These are phyloP conservation scores for Forsythia viridissima DNA, from an alignment of 257 asterid genomes.

Conservation along the genomic window DNA sequence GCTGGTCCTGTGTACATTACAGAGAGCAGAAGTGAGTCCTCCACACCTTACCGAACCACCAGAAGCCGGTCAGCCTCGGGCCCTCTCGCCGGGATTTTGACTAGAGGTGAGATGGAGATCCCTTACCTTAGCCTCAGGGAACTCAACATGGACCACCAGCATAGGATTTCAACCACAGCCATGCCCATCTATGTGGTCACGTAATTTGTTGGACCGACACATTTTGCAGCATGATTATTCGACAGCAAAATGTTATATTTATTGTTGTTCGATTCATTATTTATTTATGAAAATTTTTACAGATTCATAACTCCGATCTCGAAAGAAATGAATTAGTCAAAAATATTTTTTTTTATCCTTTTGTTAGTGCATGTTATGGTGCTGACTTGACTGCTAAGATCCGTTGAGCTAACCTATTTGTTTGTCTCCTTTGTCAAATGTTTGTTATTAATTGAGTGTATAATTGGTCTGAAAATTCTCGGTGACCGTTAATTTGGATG, in stretches of 20 bases:
- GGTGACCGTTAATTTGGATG: background rate
- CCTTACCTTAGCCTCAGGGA: conserved; percentile 79
- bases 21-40: conserved; percentile 70
- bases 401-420: background rate
- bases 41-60: conserved; percentile 53
- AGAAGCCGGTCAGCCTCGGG: conserved; percentile 47
- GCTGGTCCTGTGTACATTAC: conserved; percentile 71
- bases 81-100: conserved; percentile 26
- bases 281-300: too few relatives aligned
- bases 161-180: conserved; percentile 42
- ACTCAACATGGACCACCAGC: conserved; percentile 49
- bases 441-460: background rate
- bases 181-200: conserved; percentile 85
- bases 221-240: too few relatives aligned
- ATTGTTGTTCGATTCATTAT: too few relatives aligned
- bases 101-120: conserved; percentile 46
- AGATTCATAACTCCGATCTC: too few relatives aligned
- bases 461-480: background rate
- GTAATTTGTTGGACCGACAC: conserved; percentile 28
- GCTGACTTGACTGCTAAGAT: background rate
- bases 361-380: background rate
- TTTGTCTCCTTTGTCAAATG: background rate
- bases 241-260: too few relatives aligned
- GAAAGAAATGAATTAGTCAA: too few relatives aligned
- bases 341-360: too few relatives aligned